A percentile compares a stretch with the other conserved stretches of the same genome.
Evolutionary conservation across 2,329 filamentous ascomycete species (phyloP).

Genomic region (Catunica adiposa): DNA sequence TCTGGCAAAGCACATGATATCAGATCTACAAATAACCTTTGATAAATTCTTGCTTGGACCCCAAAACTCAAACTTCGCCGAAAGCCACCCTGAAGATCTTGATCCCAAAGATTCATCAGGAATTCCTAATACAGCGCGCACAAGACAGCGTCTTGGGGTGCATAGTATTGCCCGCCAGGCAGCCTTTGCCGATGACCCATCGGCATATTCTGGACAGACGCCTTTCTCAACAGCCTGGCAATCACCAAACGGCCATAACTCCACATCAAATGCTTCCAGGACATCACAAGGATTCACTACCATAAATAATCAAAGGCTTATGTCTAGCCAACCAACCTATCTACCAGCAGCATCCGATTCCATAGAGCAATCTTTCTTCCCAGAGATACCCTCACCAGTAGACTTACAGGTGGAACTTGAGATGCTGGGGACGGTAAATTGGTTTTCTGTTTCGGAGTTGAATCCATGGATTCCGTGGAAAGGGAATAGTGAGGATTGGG

Average conservation of each 20-base stretch:
- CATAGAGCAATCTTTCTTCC: background rate
- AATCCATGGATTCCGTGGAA: background rate
- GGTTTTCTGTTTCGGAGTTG: background rate
- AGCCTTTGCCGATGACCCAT: conserved; percentile 23
- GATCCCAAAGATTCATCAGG: conserved; percentile 10
- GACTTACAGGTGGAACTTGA: background rate
- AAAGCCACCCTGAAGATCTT: background rate
- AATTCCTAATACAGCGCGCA: conserved; percentile 18
- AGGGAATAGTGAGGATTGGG: background rate
- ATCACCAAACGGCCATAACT: background rate
- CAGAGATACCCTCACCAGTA: background rate
- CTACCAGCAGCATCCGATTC: background rate
- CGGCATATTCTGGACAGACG: background rate
- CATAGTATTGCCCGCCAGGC: conserved; percentile 26
- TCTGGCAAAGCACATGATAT: conserved; percentile 17
- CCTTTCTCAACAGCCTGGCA: background rate
- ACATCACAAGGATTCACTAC: background rate
- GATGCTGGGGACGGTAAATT: background rate
- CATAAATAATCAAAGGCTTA: background rate
- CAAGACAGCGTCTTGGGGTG: conserved; percentile 22
- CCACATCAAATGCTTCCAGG: background rate
- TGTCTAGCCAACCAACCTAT: background rate
- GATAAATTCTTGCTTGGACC: background rate
- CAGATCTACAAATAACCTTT: conserved; percentile 19
- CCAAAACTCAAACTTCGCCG: background rate